Evolutionary conservation across 1,139 yeast species (phyloP), one percentile per base, ranked within the genome.

Genomic region (Kodamaea suecica): DNA sequence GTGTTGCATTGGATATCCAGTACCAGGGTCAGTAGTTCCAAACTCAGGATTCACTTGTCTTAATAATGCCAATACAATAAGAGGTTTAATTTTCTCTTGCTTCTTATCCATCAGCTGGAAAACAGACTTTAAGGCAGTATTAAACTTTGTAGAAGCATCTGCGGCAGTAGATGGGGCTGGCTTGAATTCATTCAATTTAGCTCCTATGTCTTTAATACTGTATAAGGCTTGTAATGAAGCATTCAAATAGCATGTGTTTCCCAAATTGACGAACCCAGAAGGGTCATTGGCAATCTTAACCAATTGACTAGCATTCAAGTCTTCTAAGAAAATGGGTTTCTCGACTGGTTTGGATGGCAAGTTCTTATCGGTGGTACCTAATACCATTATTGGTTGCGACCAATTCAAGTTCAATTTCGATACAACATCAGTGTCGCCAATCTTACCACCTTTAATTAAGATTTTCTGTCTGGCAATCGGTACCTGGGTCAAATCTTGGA

Each of bases 181-280:
- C 4, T 31, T 32, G 29, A 33, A 36, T 4, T 36, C 45, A 24
- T 49, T 44, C 27, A 76, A 52, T 28, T 59, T 61, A 11, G 57
- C 55, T 25, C 58, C 52, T 30, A 85, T 57, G 52, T 83, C 94
- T 17, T 79, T 76, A 34, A 87, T 74, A 35, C 78, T 75, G 47
- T 75, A 78, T 44, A 92, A 61, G 1, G 90, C 80, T 59, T 92
- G 98, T 44, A 92, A 65, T 2, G 96, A 80, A 1, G 97, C 81
- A 57, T 92, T 92, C 61, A 92, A 73, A 60, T 92, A 92, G 60
- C 98, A 94, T 2, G 98, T 92, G 55, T 94, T 92, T 15, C 98
- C 98, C 55, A 88, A 66, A 55, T 92, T 92, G 39, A 76, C 73
- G 42, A 92, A 70, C 1, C 99, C 99, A 26, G 85, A 73, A 3